Evolutionary conservation across 2,329 filamentous ascomycete species (phyloP).

Genomic region (Aspergillus japonicus): DNA sequence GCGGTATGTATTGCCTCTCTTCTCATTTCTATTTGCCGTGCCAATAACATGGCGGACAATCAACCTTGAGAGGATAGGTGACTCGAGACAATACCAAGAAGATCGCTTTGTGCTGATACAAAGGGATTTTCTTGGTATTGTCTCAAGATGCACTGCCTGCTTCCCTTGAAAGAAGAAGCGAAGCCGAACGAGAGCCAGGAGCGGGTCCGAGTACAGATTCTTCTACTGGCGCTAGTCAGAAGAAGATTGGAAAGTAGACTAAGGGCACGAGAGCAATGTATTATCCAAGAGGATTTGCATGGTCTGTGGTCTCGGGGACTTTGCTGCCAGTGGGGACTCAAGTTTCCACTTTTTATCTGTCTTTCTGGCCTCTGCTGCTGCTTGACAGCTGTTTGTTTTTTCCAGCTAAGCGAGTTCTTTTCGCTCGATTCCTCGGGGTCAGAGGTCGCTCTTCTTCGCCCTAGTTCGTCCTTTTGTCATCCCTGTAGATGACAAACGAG

Average conservation of each 20-base stretch:
- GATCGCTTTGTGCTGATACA: not conserved
- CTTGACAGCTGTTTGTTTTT: not conserved
- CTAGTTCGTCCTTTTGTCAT: too few relatives aligned
- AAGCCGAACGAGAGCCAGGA: not conserved
- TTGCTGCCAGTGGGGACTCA: not conserved
- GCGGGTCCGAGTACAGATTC: not conserved
- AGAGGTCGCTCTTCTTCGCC: not conserved
- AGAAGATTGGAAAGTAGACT: not conserved
- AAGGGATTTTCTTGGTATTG: not conserved
- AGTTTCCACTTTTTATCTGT: not conserved
- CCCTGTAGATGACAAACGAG: not conserved
- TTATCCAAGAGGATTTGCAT: not conserved
- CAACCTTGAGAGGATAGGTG: not conserved
- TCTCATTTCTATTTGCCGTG: not conserved
- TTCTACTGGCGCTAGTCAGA: not conserved
- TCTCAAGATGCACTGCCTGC: not conserved
- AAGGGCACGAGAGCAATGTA: not conserved
- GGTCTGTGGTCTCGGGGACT: not conserved
- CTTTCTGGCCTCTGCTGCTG: not conserved
- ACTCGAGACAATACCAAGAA: not conserved
- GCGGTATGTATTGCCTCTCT: not conserved
- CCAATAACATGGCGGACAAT: not conserved
- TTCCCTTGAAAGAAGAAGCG: not conserved
- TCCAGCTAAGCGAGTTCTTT: not conserved
- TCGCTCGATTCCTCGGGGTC: not conserved